A percentile compares a stretch with the other conserved stretches of the same genome.
Conservation (phyloP, 495 filamentous ascomycete species). For the Bombardia bombarda region DNA sequence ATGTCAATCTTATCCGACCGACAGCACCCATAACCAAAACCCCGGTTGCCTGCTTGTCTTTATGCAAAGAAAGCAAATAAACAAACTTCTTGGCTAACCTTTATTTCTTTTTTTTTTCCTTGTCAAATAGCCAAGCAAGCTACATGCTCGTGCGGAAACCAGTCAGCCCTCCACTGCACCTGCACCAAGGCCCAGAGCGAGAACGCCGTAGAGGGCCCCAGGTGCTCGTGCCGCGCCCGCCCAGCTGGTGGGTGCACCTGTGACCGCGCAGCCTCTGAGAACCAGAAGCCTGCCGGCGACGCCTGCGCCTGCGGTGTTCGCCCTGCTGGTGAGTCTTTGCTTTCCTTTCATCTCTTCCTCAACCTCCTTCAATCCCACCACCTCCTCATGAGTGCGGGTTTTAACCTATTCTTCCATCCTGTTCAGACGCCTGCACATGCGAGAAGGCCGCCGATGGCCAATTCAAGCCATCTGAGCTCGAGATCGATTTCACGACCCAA, state of each 20-base stretch:
- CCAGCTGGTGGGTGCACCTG: constrained; percentile 78
- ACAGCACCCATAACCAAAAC: too few relatives aligned
- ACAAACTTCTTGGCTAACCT: not conserved
- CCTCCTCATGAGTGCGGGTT: too few relatives aligned
- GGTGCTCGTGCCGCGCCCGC: constrained; percentile 75
- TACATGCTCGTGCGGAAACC: constrained; percentile 82
- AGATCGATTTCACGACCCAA: constrained; percentile 75
- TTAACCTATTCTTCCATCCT: too few relatives aligned
- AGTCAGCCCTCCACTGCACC: constrained; percentile 75
- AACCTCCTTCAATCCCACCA: not conserved
- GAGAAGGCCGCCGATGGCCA: constrained; percentile 57
- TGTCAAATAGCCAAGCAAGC: constrained; percentile 39
- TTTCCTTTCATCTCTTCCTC: not conserved
- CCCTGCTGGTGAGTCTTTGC: constrained; percentile 46
- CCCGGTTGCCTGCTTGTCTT: too few relatives aligned
- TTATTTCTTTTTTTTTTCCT: not conserved
- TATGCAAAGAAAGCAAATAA: too few relatives aligned
- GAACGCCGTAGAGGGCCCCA: constrained; percentile 62
- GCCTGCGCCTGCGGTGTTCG: constrained; percentile 74
- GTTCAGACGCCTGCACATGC: constrained; percentile 75
- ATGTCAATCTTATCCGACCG: too few relatives aligned
- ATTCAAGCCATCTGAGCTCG: constrained; percentile 42
- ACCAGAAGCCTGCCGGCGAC: constrained; percentile 41
- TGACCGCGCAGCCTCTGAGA: constrained; percentile 66
- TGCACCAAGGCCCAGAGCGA: constrained; percentile 73